Base-by-base conservation (phyloP, 495 filamentous ascomycete genomes). In the Neurospora sp. region DNA sequence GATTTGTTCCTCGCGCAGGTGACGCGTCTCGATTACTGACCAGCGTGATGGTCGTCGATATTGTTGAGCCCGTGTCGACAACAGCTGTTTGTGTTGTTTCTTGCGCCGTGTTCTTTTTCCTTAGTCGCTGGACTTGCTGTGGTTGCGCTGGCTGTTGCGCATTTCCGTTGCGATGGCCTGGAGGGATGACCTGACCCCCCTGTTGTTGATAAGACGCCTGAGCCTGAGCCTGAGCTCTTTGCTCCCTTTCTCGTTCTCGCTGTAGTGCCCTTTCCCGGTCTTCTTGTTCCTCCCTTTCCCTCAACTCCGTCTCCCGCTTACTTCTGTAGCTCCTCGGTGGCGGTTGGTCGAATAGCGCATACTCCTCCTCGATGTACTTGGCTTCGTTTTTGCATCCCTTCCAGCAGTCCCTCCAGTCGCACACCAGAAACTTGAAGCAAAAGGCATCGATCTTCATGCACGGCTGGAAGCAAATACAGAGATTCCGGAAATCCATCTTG, bases 381-480 rank as follows among this genome's bases (percentile, higher is more conserved):
- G 92, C 91, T 79, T 97, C 94, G n/a, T 91, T 96, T 86, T 89
- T 93, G 84, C 94, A 97, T 3, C 94, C 94, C 78, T 95, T 93
- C 94, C 94, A 97, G 84, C 94, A 97, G 69, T 94, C 90, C 74
- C 92, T 88, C 94, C 94, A 97, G 80, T 97, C 90, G 77, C 92
- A 91, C 39, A 97, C 93, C 39, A 97, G 86, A 78, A 95, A 97
- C 70, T 93, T 90, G 86, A 97, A 97, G 83, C 92, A 95, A 78
- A 92, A 94, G 5, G 89, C 87, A 79, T 97, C 94, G 59, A 97
- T 94, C 77, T 93, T 94, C 87, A 97, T 91, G 81, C 92, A 96
- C 5, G 94, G 94, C 84, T 96, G 93, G 83, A 97, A 96, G 85
- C 94, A 97, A 75, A 97, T 94, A 83, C 92, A 94, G 2, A 97